A percentile compares a stretch with the other conserved stretches of the same genome.
phyloP scores from a whole-genome alignment of 1,284 basidiomycete genomes.

The Irpex sp. region DNA sequence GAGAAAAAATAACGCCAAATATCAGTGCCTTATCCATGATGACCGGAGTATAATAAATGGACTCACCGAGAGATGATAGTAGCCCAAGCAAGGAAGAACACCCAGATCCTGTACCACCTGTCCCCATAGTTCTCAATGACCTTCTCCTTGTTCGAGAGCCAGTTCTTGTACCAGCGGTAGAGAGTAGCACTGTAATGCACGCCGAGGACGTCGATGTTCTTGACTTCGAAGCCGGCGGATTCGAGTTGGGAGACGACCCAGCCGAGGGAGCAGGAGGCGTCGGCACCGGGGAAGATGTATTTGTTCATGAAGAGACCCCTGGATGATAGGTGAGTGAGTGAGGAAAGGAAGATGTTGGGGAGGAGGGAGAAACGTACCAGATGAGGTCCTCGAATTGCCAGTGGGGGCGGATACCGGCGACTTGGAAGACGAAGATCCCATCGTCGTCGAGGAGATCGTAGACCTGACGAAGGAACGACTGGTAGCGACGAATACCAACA shows the following conservation, averaged over 20 bases:
- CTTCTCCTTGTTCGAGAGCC: constrained; percentile 91
- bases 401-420: constrained; percentile 91
- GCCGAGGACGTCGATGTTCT: constrained; percentile 94
- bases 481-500: constrained; percentile 95
- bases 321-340: constrained; percentile 4
- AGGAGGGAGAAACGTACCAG: constrained; percentile 60
- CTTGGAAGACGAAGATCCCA: constrained; percentile 95
- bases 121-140: constrained; percentile 93
- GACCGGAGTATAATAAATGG: background rate
- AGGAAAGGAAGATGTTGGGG: background rate
- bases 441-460: constrained; percentile 96
- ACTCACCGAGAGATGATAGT: constrained; percentile 74
- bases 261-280: constrained; percentile 93
- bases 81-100: constrained; percentile 90
- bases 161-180: constrained; percentile 96
- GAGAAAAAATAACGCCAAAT: constrained; percentile 28
- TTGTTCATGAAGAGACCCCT: constrained; percentile 96
- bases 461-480: constrained; percentile 90
- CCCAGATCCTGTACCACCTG: constrained; percentile 91
- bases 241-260: constrained; percentile 95
- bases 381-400: constrained; percentile 99
- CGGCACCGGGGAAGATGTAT: constrained; percentile 97
- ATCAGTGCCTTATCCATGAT: background rate
- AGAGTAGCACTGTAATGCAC: constrained; percentile 98
- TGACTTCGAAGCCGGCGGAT: constrained; percentile 95